Conservation (phyloP, 352 stramenopile genomes). For the Globisporangium heterothallicum region DNA sequence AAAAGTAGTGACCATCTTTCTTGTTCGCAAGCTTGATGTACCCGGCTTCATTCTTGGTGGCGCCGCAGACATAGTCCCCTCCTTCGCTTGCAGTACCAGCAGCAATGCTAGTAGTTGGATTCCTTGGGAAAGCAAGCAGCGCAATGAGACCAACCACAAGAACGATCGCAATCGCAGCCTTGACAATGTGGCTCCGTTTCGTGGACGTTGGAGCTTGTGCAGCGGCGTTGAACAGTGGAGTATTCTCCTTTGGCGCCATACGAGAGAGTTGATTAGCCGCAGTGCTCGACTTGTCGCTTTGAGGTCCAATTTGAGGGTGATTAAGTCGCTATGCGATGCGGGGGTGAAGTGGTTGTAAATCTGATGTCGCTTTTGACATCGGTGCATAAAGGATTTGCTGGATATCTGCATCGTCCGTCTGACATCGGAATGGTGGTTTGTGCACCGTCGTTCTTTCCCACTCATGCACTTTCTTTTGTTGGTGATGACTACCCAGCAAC, state of each 20-base stretch:
- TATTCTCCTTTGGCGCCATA: background rate
- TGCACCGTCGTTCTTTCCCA: too few relatives aligned
- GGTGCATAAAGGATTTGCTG: too few relatives aligned
- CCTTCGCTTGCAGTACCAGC: background rate
- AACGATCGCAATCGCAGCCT: background rate
- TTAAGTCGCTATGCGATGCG: too few relatives aligned
- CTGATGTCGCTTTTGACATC: too few relatives aligned
- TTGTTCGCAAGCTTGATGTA: slow-evolving; percentile 32
- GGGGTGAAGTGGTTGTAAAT: too few relatives aligned
- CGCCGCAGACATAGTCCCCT: slow-evolving; percentile 14
- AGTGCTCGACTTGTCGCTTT: too few relatives aligned
- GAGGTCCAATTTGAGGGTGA: too few relatives aligned
- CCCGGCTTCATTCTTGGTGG: slow-evolving; percentile 19
- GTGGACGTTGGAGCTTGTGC: background rate
- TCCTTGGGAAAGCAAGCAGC: background rate
- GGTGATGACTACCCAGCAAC: too few relatives aligned
- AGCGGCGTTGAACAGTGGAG: background rate
- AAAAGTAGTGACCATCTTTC: slow-evolving; percentile 38
- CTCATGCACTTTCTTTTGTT: too few relatives aligned
- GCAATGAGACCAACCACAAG: background rate
- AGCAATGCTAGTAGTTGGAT: background rate
- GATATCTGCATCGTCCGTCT: too few relatives aligned
- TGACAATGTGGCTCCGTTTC: background rate
- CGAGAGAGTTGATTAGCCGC: too few relatives aligned
- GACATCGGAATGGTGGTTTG: too few relatives aligned